A percentile compares a stretch with the other conserved stretches of the same genome.
These are phyloP conservation scores for Lecanicillium sp. DNA, from an alignment of 2,329 filamentous ascomycete genomes.

Conservation along the genomic window DNA sequence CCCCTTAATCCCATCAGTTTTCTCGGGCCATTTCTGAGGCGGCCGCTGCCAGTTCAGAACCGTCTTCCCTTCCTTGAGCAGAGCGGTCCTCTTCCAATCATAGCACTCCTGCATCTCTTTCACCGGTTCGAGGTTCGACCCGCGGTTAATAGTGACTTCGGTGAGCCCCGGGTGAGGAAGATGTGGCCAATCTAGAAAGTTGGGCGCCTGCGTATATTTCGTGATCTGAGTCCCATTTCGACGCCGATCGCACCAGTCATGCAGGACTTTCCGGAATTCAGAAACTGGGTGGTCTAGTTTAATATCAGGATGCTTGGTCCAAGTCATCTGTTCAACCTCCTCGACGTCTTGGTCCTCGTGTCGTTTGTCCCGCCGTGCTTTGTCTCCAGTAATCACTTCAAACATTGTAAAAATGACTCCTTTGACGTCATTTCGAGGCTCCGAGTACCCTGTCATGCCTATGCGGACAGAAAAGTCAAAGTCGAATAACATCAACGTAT, in stretches of 20 bases:
- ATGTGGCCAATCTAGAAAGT: constrained; percentile 18
- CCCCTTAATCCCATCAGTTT: no score
- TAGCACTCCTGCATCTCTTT: constrained; percentile 3
- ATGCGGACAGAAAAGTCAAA: constrained; percentile 22
- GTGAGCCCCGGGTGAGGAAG: constrained; percentile 2
- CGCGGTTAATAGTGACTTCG: neutral
- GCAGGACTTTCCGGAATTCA: constrained; percentile 17
- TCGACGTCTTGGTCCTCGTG: constrained; percentile 18
- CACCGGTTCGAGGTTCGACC: neutral
- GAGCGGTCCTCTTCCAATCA: constrained; percentile 3
- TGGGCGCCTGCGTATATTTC: constrained; percentile 11
- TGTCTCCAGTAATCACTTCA: constrained; percentile 25
- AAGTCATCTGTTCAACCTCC: constrained; percentile 14
- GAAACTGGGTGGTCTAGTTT: constrained; percentile 22
- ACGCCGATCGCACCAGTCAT: constrained; percentile 17
- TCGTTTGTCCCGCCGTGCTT: constrained; percentile 12
- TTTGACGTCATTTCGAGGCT: constrained; percentile 21
- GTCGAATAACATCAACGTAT: constrained; percentile 27
- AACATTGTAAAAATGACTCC: constrained; percentile 26
- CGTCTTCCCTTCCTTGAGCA: constrained; percentile 8
- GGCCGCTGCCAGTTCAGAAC: constrained; percentile 15
- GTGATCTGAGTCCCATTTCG: constrained; percentile 7
- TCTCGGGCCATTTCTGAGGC: constrained; percentile 9
- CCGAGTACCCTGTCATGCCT: constrained; percentile 6
- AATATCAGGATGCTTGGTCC: constrained; percentile 23